phyloP scores from a whole-genome alignment of 129 eudicot genomes.

The Lactuca saligna region DNA sequence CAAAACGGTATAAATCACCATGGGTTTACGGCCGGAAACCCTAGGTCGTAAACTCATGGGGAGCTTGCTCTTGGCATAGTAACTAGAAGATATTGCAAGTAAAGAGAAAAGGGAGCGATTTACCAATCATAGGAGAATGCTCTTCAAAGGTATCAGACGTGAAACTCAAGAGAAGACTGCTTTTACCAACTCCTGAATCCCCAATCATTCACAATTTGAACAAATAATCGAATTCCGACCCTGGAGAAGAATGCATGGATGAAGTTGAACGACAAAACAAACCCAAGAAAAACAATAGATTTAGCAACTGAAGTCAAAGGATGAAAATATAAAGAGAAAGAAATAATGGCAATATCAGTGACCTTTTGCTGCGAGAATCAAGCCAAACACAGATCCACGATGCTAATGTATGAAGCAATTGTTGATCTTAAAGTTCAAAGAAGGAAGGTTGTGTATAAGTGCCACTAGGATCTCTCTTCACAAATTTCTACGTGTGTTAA shows the following conservation, averaged over 20 bases:
- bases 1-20: too few species aligned
- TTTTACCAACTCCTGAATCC: constrained; percentile 81
- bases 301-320: constrained; percentile 14
- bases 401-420: constrained; percentile 10
- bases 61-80: too few species aligned
- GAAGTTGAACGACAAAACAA: constrained; percentile 5
- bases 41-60: too few species aligned
- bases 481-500: constrained; percentile 15
- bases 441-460: neutral
- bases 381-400: constrained; percentile 19
- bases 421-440: neutral
- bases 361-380: constrained; percentile 2
- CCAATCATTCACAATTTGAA: constrained; percentile 79
- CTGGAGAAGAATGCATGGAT: constrained; percentile 47
- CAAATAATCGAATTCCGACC: constrained; percentile 68
- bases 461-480: neutral
- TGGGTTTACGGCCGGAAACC: too few species aligned
- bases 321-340: neutral
- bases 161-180: constrained; percentile 70
- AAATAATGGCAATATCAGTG: neutral
- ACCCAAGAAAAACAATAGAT: constrained; percentile 9
- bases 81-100: neutral
- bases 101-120: neutral
- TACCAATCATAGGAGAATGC: constrained; percentile 83
- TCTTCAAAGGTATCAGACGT: constrained; percentile 75